Evolutionary conservation across 2,329 filamentous ascomycete species (phyloP).

Genomic region (Exophiala spinifera): DNA sequence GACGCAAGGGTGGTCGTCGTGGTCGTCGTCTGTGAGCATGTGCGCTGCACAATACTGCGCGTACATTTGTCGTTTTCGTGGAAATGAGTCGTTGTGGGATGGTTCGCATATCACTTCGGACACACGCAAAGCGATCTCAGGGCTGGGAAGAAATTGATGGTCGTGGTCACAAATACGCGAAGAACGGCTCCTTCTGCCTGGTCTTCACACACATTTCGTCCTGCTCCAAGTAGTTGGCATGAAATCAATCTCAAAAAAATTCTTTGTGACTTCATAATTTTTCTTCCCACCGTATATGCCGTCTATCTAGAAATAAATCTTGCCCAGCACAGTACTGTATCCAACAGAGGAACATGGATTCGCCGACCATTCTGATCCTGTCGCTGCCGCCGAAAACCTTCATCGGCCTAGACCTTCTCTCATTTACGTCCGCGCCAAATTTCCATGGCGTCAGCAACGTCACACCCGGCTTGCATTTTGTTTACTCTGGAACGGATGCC

Average conservation of each 20-base stretch:
- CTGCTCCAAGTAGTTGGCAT: constrained; percentile 1
- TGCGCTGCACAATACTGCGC: constrained; percentile 1
- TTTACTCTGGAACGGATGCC: constrained; percentile 58
- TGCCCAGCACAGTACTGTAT: neutral
- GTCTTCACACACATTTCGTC: constrained; percentile 39
- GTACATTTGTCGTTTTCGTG: neutral
- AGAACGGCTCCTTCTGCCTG: constrained; percentile 52
- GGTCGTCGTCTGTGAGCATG: constrained; percentile 94
- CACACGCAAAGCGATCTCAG: constrained; percentile 39
- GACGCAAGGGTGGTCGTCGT: constrained; percentile 99
- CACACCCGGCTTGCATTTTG: constrained; percentile 58
- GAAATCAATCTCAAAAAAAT: constrained; percentile 8
- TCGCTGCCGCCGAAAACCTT: constrained; percentile 46
- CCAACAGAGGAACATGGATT: neutral
- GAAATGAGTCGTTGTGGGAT: too few relatives aligned
- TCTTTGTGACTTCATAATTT: constrained; percentile 1
- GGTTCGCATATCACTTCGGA: constrained; percentile 28
- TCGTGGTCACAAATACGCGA: constrained; percentile 45
- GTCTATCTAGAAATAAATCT: neutral
- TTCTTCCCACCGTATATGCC: neutral
- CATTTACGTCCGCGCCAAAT: constrained; percentile 60
- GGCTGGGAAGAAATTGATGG: neutral
- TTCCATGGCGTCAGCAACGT: constrained; percentile 61
- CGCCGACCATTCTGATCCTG: constrained; percentile 42
- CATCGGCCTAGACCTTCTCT: constrained; percentile 54